These are phyloP conservation scores for Cinnamomum micranthum DNA, from an alignment of 164 flowering plant species.

Conservation along the genomic window DNA sequence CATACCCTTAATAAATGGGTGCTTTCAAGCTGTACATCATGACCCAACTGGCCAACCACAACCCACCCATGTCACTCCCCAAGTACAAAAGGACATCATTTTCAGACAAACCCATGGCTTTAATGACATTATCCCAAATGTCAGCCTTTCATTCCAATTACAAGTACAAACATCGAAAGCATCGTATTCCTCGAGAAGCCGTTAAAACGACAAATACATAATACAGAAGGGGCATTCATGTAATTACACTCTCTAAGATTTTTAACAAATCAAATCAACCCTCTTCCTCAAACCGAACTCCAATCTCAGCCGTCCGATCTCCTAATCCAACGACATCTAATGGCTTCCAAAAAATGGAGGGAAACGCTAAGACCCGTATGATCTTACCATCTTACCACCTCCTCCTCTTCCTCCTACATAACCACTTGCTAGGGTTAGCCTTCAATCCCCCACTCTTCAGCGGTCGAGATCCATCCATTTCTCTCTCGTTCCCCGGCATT, in stretches of 20 bases:
- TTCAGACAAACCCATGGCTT: no score
- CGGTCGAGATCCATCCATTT: not conserved
- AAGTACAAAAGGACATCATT: no score
- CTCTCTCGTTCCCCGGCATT: no score
- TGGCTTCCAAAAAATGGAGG: not conserved
- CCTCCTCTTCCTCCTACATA: not conserved
- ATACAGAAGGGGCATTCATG: not conserved
- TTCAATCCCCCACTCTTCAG: not conserved
- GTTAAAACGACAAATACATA: not conserved
- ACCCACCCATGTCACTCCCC: no score
- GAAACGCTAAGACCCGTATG: not conserved
- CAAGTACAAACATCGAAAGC: no score
- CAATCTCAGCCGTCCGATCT: constrained; percentile 7
- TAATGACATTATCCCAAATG: no score
- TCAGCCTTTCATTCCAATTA: no score
- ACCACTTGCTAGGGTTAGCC: not conserved
- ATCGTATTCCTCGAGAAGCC: no score
- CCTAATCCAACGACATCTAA: not conserved
- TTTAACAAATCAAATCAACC: no score
- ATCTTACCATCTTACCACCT: not conserved
- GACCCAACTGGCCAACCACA: no score
- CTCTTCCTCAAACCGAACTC: not conserved
- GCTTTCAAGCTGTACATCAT: no score
- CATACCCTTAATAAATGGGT: no score
- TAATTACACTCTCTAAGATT: not conserved